Evolutionary conservation across 352 stramenopile species (phyloP), one percentile per base, ranked within the genome.

Genomic region (Globisporangium spinosum): DNA sequence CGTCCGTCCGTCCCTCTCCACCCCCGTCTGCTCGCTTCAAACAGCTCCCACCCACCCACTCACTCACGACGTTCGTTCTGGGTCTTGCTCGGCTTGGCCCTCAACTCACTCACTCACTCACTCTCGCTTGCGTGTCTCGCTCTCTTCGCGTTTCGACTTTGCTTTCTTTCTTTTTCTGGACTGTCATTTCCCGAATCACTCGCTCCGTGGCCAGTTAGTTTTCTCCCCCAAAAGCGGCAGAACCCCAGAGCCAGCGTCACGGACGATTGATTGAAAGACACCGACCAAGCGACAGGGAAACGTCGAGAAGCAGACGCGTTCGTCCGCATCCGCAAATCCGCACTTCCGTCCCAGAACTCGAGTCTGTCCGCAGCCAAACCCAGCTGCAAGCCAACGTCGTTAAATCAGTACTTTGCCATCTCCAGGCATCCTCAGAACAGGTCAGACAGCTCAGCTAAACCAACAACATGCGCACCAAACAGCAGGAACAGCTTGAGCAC

Each of bases 391-490:
- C 17, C 17, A 7, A 22, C 43, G n/a, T 20, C 6, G 43, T 22
- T 49, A 49, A 49, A 49, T 22, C 43, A 49, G 15, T 49, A 49
- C 43, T 49, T 22, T 49, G 15, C 15, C 43, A 51, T 62, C 58
- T 15, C 29, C 29, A 32, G 29, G 23, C 27, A n/a, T 59, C 23
- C 17, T 20, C 47, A 35, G 25, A 27, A 64, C 64, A 65, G 56
- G 57, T 70, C 60, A 58, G 29, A 32, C 29, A 32, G 29, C 29
- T 32, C 29, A 47, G n/a, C 43, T 43, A 43, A 49, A 7, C 43
- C 27, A 25, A 22, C 65, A 70, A 17, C 17, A 72, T 72, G 67
- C 60, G 67, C 60, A 72, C 67, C 22, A 72, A 68, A 43, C 47
- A 64, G 22, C 40, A 60, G 22, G 65, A 70, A 67, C 51, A 72